phyloP scores from a whole-genome alignment of 2,329 filamentous ascomycete genomes.

The Spiromastix sp. region DNA sequence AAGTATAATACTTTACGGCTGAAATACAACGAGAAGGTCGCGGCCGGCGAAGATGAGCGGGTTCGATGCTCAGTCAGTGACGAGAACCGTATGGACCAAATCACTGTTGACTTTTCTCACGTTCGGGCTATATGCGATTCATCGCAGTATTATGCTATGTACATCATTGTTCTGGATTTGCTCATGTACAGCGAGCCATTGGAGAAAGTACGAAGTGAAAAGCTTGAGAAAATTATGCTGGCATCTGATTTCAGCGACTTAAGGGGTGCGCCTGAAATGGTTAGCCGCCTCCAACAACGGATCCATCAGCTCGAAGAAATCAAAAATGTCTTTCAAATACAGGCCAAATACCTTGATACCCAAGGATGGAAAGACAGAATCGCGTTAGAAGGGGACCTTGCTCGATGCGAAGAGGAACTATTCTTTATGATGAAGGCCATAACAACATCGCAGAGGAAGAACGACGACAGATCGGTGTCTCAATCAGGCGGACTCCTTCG shows the following conservation, averaged over 20 bases:
- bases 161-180: slow-evolving; percentile 93
- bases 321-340: slow-evolving; percentile 90
- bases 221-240: slow-evolving; percentile 96
- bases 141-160: slow-evolving; percentile 92
- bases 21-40: slow-evolving; percentile 93
- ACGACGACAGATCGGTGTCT: slow-evolving; percentile 56
- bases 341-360: slow-evolving; percentile 75
- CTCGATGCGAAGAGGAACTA: slow-evolving; percentile 85
- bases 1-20: slow-evolving; percentile 96
- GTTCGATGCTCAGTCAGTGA: slow-evolving; percentile 44
- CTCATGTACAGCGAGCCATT: slow-evolving; percentile 92
- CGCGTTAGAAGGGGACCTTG: slow-evolving; percentile 77
- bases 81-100: slow-evolving; percentile 74
- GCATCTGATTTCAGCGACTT: slow-evolving; percentile 98
- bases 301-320: slow-evolving; percentile 93
- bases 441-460: slow-evolving; percentile 84
- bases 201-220: slow-evolving; percentile 93
- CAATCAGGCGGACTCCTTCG: slow-evolving; percentile 71
- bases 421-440: slow-evolving; percentile 99
- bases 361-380: slow-evolving; percentile 87
- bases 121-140: slow-evolving; percentile 94
- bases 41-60: slow-evolving; percentile 39
- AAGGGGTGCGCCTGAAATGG: slow-evolving; percentile 84
- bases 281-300: slow-evolving; percentile 79
- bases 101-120: slow-evolving; percentile 94